Evolutionary conservation across 2,329 filamentous ascomycete genomes (phyloP), one percentile per base, ranked within the genome.

Genomic region (Penicillium capsulatum): DNA sequence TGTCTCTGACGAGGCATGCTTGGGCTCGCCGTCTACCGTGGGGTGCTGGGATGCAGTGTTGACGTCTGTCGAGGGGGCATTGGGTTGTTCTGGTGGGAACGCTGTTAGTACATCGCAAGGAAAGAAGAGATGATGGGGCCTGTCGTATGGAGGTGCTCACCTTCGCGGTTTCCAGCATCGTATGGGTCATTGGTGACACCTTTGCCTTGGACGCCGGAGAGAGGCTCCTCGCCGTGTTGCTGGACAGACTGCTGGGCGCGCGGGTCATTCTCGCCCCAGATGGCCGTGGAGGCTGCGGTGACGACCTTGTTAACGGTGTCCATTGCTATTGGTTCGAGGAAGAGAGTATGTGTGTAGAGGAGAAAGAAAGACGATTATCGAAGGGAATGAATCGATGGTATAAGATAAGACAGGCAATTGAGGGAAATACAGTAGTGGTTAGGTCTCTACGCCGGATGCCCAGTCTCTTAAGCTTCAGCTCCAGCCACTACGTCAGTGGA

Each of bases 151-250:
- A n/a, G n/a, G 28, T 31, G 48, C 67, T 51, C 63, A 79, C 72
- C 75, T 70, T 79, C 74, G n/a, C 77, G 67, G 61, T 92, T 92
- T 34, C 87, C 87, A 42, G 80, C 79, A 58, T 92, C 87, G 54
- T 81, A 94, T 0, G 87, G 87, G 61, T 91, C 82, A 9, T 77
- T 79, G 30, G 72, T 73, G 16, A 75, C 74, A 3, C 84, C 83
- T 59, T 83, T 70, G 27, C 87, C 87, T 41, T 74, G 69, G 36
- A 79, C 69, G 15, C 87, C 87, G 14, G 84, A 84, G 31, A 89
- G 63, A 13, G 87, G 87, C 67, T 94, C 87, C 51, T 67, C 64
- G 32, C 71, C 71, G 27, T 62, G 63, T 38, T 67, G 47, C 54
- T 49, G 36, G 20, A 35, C 44, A 34, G 42, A 37, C 39, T 57